Evolutionary conservation across 768 basidiomycete species (phyloP), one percentile per base, ranked within the genome.

Genomic region (Vararia minispora): DNA sequence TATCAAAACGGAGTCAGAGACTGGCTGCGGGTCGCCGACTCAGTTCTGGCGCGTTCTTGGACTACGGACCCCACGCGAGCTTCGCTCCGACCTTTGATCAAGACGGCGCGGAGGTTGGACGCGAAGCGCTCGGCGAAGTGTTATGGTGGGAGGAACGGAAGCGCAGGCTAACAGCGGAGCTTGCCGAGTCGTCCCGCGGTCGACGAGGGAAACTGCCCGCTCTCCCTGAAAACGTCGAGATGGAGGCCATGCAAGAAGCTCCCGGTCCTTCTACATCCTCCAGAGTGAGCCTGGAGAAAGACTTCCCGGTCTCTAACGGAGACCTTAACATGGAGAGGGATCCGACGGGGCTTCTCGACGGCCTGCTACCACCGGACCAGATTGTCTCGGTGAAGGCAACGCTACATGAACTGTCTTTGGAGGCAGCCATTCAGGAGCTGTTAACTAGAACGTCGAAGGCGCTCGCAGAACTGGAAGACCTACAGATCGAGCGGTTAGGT

Each of bases 81-180:
- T 89, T 89, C 57, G 85, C 86, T 0, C 86, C 86, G 1, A 62
- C 67, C 8, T 88, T 83, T 54, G 81, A 85, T 42, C 79, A 84
- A 46, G 78, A 83, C 42, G 77, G 77, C n/a, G 69, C 72, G 34
- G 72, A 83, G 49, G 59, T 87, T 5, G 84, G 84, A 3, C 65
- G 73, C 39, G 56, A 62, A 2, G 63, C 70, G 35, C 63, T 88
- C 40, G 76, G 73, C 11, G 72, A 82, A 52, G 57, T 76, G 9
- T 56, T 77, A 20, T 76, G 65, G 55, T 62, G 62, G 43, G 66
- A 67, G 45, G 66, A 71, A 29, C 61, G 68, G 45, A 63, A 64
- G 54, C 49, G 45, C 35, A 38, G 58, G 46, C 49, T 46, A 44
- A 47, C 42, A 51, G 59, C 35, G 44, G 48, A 48, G 53, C 49